Conservation (phyloP, 768 basidiomycete genomes). For the Naganishia vaughanmartiniae region DNA sequence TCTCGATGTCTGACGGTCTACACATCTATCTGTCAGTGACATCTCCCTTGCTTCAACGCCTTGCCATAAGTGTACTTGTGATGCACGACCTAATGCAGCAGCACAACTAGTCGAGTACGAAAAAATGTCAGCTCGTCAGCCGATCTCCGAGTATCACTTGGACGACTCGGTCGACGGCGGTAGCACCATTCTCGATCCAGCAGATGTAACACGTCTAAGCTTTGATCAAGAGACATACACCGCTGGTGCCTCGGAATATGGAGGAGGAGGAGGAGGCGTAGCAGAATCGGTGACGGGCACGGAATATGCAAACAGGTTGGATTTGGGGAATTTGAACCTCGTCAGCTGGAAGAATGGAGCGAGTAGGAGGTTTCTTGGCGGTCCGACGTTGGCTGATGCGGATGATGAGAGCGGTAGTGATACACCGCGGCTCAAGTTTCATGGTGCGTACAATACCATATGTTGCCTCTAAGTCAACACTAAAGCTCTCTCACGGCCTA, state of each 20-base stretch:
- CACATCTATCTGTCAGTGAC: too few species aligned
- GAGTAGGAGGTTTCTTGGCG: constrained; percentile 10
- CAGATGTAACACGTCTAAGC: neutral
- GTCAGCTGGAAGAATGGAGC: constrained; percentile 48
- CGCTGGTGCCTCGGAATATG: neutral
- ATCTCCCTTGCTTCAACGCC: too few species aligned
- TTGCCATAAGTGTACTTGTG: too few species aligned
- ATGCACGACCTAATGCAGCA: too few species aligned
- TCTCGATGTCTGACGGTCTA: too few species aligned
- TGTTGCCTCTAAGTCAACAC: neutral
- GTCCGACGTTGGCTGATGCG: neutral
- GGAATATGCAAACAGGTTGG: constrained; percentile 24
- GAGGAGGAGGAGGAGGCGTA: neutral
- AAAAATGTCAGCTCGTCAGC: neutral
- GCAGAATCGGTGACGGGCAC: neutral
- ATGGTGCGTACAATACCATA: neutral
- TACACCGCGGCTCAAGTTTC: neutral
- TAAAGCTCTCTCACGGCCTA: neutral
- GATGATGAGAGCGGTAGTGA: neutral
- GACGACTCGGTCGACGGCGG: constrained; percentile 17
- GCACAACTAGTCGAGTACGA: neutral
- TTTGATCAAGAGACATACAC: constrained; percentile 9
- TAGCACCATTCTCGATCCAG: constrained; percentile 17
- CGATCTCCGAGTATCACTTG: neutral
- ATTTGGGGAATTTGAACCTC: constrained; percentile 41